These are phyloP conservation scores for Begonia peltatifolia DNA, from an alignment of 306 rosid genomes.

Conservation along the genomic window DNA sequence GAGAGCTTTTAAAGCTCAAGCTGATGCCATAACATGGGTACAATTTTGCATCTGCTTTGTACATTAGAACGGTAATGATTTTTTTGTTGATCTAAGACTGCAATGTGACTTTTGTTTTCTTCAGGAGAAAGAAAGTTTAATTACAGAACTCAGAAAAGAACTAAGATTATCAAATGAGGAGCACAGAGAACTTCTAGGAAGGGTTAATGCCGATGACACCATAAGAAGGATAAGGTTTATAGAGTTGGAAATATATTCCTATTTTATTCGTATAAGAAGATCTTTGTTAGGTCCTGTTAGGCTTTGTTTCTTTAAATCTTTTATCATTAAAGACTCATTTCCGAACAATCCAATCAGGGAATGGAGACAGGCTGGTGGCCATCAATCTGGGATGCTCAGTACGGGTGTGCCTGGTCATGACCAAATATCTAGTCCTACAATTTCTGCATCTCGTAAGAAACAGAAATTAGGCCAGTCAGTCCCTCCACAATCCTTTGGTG, in stretches of 20 bases:
- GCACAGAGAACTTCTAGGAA: conserved; percentile 82
- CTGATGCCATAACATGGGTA: conserved; percentile 99
- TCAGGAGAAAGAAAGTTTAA: conserved; percentile 90
- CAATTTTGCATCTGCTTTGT: conserved; percentile 10
- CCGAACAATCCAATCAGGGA: conserved; percentile 41
- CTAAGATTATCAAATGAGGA: conserved; percentile 88
- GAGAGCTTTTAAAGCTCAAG: conserved; percentile 97
- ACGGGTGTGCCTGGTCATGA: conserved; percentile 56
- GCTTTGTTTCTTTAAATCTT: conserved; percentile 7
- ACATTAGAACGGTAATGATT: neutral
- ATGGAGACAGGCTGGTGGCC: conserved; percentile 86
- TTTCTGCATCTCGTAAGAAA: conserved; percentile 86
- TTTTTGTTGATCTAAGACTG: conserved; percentile 20
- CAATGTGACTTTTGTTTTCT: conserved; percentile 32
- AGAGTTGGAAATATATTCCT: conserved; percentile 8
- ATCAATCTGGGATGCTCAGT: conserved; percentile 44
- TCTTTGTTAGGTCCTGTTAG: conserved; percentile 8
- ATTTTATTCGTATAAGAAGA: conserved; percentile 8
- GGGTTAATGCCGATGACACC: conserved; percentile 82
- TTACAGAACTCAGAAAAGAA: conserved; percentile 87
- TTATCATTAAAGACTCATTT: conserved; percentile 5
- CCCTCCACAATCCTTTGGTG: conserved; percentile 61
- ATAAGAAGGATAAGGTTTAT: conserved; percentile 68
- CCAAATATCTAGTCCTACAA: conserved; percentile 67
- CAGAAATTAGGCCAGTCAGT: conserved; percentile 51